These are phyloP conservation scores for Secale cereale DNA, from an alignment of 176 grass and related monocot genomes.

Conservation along the genomic window DNA sequence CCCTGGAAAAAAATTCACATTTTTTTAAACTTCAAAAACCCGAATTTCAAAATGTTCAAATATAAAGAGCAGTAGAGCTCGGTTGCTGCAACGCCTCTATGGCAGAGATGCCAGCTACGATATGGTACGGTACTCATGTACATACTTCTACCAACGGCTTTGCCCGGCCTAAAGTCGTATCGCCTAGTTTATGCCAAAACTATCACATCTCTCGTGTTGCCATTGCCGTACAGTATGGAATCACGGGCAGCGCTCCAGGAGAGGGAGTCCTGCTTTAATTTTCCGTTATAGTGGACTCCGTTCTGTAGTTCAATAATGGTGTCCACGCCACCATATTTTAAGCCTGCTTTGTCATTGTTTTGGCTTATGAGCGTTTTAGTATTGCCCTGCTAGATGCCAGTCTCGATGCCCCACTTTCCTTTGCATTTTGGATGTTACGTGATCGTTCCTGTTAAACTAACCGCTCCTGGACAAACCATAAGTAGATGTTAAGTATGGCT, in stretches of 20 bases:
- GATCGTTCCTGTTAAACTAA: not conserved
- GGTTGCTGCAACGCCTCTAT: no score
- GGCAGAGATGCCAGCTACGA: no score
- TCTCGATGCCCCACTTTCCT: not conserved
- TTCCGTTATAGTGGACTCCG: not conserved
- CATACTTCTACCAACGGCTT: no score
- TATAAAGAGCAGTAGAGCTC: no score
- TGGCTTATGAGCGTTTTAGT: not conserved
- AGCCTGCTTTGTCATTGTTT: not conserved
- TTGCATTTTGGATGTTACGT: not conserved
- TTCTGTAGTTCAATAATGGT: not conserved
- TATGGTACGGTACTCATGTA: no score
- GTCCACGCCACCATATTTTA: not conserved
- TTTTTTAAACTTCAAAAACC: no score
- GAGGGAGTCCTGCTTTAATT: no score
- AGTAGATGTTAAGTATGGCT: no score
- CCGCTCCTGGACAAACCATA: not conserved
- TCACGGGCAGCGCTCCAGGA: not conserved
- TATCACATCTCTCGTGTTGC: not conserved
- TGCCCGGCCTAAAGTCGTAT: no score
- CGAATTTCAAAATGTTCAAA: no score
- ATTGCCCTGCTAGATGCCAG: no score
- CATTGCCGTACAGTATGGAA: constrained; percentile 24
- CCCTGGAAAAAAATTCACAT: no score
- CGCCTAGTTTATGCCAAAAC: not conserved